These are phyloP conservation scores for Cyclotella atomus DNA, from an alignment of 108 stramenopile species.

Conservation along the genomic window DNA sequence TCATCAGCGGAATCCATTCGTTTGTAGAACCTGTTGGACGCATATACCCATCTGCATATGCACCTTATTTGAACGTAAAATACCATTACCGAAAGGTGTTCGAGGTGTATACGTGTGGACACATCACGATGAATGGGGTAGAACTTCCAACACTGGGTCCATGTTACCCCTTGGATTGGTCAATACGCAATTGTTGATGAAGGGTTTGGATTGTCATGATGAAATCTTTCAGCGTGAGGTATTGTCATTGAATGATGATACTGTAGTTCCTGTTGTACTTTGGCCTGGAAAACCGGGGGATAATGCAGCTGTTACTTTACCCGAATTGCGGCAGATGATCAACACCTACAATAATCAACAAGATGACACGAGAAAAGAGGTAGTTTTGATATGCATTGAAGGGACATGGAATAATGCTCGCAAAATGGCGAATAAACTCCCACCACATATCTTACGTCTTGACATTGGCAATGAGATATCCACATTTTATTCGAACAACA, in stretches of 20 bases:
- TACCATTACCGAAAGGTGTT: constrained; percentile 20
- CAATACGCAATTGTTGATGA: constrained; percentile 53
- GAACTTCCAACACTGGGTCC: constrained; percentile 55
- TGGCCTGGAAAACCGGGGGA: constrained; percentile 56
- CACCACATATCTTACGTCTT: constrained; percentile 36
- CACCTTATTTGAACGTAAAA: background rate
- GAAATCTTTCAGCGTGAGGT: constrained; percentile 17
- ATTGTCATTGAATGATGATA: background rate
- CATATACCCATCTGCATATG: constrained; percentile 34
- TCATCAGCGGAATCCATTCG: constrained; percentile 53
- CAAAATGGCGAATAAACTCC: constrained; percentile 56
- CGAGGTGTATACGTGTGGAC: constrained; percentile 52
- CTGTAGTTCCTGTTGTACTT: constrained; percentile 39
- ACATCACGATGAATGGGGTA: constrained; percentile 61
- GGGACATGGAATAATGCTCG: constrained; percentile 60
- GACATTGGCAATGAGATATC: constrained; percentile 38
- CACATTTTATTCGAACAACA: constrained; percentile 8
- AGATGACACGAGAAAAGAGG: background rate
- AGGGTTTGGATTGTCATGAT: constrained; percentile 54
- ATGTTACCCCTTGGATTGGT: constrained; percentile 48
- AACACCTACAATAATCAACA: background rate
- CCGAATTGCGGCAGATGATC: constrained; percentile 13
- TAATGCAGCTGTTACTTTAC: constrained; percentile 1
- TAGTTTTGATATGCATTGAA: constrained; percentile 49
- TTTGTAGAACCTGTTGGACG: constrained; percentile 57